Base-by-base conservation (phyloP, 1,284 basidiomycete species). In the Apiotrichum akiyoshidainum region DNA sequence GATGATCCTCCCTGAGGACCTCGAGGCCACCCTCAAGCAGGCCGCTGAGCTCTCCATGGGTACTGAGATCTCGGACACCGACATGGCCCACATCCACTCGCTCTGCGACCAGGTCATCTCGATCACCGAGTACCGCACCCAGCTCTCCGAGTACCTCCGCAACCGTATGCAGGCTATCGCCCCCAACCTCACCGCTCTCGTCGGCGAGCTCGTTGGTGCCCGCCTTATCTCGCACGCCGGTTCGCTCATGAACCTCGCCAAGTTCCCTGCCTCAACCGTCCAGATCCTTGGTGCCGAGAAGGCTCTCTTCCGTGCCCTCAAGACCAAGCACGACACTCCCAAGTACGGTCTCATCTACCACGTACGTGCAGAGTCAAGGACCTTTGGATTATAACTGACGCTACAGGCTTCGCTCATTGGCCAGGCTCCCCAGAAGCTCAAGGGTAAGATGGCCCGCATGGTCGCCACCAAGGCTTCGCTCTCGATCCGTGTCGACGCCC, bases 401-500 rank as follows among this genome's bases (percentile, higher is more conserved):
- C 33, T 17, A 16, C 34, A 48, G 47, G 90, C 92, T 41, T 94
- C 91, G 5, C 83, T 99, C 58, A 91, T 99, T 66, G 96, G 95
- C 41, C 93, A 96, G 81, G 95, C 96, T 55, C 92, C 95, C 52
- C 92, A 93, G 67, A 97, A 97, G 81, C 85, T 97, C 65, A 99
- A 99, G 84, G 96, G 95, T 72, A 99, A 99, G 87, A 98, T 99
- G 95, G 96, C 96, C 14, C 89, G 96, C 68, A 99, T 99, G 95
- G 92, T 98, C 34, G 93, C 95, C 41, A 98, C 95, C 61, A 97
- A 97, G 82, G 88, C 95, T 5, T 90, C 95, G 1, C 85, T 99
- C 12, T 96, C 94, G 6, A 92, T 95, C 70, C 92, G 95, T 77
- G 89, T 98, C 46, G 95, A 99, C 69, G 95, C 95, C 8, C 86